Evolutionary conservation across 1,139 yeast genomes (phyloP).

Genomic region (Zygosaccharomyces sapae): DNA sequence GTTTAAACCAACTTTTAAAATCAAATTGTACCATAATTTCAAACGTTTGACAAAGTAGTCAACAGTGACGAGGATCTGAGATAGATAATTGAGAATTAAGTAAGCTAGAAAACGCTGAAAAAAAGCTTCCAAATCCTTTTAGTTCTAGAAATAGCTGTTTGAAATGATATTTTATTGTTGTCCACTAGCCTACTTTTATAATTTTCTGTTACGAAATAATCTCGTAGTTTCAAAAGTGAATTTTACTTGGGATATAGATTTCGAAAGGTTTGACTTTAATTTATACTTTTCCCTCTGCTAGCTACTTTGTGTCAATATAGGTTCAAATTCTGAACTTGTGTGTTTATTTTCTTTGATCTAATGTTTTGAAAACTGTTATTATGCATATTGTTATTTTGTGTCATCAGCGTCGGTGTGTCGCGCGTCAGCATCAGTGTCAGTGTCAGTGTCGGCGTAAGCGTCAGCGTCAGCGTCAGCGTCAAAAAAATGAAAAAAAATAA

Average conservation of each 20-base stretch:
- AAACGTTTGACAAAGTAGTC: neutral
- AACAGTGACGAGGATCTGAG: neutral
- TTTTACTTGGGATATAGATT: neutral
- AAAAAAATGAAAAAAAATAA: neutral
- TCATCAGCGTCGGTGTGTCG: neutral
- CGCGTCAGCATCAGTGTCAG: neutral
- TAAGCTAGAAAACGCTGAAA: neutral
- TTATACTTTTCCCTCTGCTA: neutral
- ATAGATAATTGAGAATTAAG: neutral
- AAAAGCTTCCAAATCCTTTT: no score
- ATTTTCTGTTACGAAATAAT: neutral
- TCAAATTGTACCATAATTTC: neutral
- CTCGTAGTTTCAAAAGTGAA: neutral
- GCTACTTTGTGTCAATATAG: neutral
- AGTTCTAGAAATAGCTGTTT: no score
- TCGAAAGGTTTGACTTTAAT: neutral
- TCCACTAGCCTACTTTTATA: neutral
- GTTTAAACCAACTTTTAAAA: neutral
- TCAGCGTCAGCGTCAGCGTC: neutral
- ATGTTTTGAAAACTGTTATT: neutral
- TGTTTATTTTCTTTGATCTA: neutral
- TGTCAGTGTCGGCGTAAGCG: no score
- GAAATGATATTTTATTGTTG: neutral
- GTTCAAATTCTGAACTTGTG: neutral
- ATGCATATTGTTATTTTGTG: neutral